Evolutionary conservation across 768 basidiomycete species (phyloP), one percentile per base, ranked within the genome.

Genomic region (Phaffia australis): DNA sequence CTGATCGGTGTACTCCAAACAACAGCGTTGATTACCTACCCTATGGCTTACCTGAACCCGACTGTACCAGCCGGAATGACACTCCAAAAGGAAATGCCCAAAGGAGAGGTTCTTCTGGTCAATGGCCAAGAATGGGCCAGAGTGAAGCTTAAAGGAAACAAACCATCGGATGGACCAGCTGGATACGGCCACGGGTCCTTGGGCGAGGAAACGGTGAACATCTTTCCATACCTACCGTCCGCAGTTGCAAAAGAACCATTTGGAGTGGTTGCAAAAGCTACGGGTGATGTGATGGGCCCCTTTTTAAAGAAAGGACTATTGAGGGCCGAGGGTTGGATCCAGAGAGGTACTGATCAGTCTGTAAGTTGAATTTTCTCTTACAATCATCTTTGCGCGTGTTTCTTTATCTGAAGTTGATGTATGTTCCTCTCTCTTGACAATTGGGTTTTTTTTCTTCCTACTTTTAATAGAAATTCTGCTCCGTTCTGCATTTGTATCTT

Each of bases 401-500:
- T 35, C 23, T 61, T n/a, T 19, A 8, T 19, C 19, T 15, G 21
- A 42, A 11, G 35, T 42, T 42, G 35, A 11, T 11, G 35, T 11
- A 11, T 42, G 11, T 42, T 42, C 23, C n/a, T 19, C 9, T 4
- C 35, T 47, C 25, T 23, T 66, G 60, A 18, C 69, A 63, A 62
- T 50, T 68, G 69, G 35, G 59, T 69, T 65, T 70, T 70, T 19
- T 71, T 42, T 58, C 35, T 60, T 30, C 51, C 56, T 48, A n/a
- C 46, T 18, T 56, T 55, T 60, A 68, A 14, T 76, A 93, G 89
- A 81, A 87, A 61, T 87, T 88, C 57, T 88, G 91, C 63, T 80
- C 94, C 55, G 83, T 85, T 25, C 80, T 97, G 21, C 86, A 87
- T 73, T 82, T 95, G 76, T 83, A 95, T 49, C 84, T 97, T 35